A percentile compares a stretch with the other conserved stretches of the same genome.
These are phyloP conservation scores for Populus tremula DNA, from an alignment of 345 rosid genomes.

Conservation along the genomic window DNA sequence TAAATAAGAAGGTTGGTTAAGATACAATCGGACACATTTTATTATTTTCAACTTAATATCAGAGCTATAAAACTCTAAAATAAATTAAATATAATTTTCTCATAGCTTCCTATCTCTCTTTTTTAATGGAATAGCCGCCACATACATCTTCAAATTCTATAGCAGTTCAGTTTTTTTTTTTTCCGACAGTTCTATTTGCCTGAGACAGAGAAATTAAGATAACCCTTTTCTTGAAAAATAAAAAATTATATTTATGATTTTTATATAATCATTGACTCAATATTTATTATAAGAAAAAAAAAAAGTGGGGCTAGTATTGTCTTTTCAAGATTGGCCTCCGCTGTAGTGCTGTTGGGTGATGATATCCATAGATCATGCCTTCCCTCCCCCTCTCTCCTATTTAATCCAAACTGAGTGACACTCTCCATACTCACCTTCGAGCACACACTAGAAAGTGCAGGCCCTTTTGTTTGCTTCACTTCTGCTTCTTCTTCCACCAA, in stretches of 20 bases:
- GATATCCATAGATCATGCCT: not conserved
- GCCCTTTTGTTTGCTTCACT: conserved; percentile 5
- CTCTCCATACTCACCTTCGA: conserved; percentile 16
- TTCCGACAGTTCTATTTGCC: conserved; percentile 12
- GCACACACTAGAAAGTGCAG: conserved; percentile 14
- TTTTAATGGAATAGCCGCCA: no score
- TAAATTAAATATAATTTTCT: no score
- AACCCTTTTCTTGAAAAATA: no score
- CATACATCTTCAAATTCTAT: no score
- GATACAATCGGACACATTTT: no score
- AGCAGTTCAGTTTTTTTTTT: no score
- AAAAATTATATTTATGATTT: no score
- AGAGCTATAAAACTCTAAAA: no score
- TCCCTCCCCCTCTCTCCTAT: conserved; percentile 23
- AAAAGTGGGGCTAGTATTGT: conserved; percentile 2
- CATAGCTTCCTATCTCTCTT: no score
- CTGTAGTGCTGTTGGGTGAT: conserved; percentile 1
- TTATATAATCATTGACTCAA: no score
- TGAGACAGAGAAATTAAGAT: not conserved
- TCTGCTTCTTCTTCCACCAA: not conserved
- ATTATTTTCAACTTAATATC: no score
- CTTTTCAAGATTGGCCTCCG: not conserved
- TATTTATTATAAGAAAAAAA: not conserved
- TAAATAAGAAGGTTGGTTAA: no score
- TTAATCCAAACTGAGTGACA: conserved; percentile 22